phyloP scores from a whole-genome alignment of 768 basidiomycete genomes.

The Calocera viscosa region DNA sequence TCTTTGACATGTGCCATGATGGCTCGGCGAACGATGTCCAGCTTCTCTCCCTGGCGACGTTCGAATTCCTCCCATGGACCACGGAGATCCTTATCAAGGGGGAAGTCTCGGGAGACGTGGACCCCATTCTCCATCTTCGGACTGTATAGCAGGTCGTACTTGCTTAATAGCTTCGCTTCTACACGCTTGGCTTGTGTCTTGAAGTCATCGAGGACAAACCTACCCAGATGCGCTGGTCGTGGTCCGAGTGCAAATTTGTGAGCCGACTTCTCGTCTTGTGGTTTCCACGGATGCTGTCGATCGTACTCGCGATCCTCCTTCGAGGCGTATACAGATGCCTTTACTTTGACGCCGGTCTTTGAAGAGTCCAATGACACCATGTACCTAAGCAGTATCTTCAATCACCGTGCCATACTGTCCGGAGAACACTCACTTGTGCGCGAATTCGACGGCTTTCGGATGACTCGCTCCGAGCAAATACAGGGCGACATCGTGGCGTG shows the following conservation, averaged over 20 bases:
- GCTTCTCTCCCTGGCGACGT: background rate
- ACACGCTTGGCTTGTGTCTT: background rate
- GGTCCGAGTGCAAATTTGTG: background rate
- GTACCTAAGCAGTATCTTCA: constrained; percentile 30
- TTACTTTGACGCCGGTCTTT: constrained; percentile 46
- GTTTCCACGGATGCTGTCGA: background rate
- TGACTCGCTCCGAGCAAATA: constrained; percentile 43
- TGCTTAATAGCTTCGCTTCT: background rate
- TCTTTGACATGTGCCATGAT: background rate
- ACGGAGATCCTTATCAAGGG: background rate
- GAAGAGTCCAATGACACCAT: constrained; percentile 45
- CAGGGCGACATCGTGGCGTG: constrained; percentile 43
- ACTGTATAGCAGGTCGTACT: background rate
- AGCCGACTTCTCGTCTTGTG: background rate
- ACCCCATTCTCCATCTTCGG: background rate
- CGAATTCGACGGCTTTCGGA: constrained; percentile 39
- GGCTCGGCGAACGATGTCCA: background rate
- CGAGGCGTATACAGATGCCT: constrained; percentile 21
- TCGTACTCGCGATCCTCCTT: constrained; percentile 21
- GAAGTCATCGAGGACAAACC: background rate
- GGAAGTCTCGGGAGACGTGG: background rate
- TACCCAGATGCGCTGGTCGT: background rate
- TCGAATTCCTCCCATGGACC: background rate
- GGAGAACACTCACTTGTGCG: constrained; percentile 37
- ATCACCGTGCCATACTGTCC: background rate